These are phyloP conservation scores for Schizochytrium sp. DNA, from an alignment of 108 stramenopile genomes.

Conservation along the genomic window DNA sequence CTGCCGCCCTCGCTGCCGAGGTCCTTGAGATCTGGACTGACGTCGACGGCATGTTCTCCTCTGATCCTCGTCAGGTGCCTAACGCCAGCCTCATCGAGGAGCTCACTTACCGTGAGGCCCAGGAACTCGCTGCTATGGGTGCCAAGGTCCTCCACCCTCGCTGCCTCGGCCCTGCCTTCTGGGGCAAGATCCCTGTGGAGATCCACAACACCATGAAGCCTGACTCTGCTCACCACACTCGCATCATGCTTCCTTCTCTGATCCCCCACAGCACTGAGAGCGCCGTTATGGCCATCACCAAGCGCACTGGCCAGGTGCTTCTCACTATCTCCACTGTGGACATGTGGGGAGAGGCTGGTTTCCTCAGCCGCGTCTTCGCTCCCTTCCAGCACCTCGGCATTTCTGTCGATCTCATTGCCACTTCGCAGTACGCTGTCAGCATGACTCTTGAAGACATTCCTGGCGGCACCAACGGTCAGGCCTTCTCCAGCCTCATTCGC, in stretches of 20 bases:
- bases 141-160: slow-evolving; percentile 92
- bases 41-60: slow-evolving; percentile 95
- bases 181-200: slow-evolving; percentile 54
- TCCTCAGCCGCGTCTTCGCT: slow-evolving; percentile 88
- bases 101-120: slow-evolving; percentile 93
- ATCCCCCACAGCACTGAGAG: slow-evolving; percentile 27
- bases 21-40: slow-evolving; percentile 90
- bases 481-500: not conserved
- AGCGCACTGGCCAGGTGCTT: slow-evolving; percentile 86
- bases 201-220: slow-evolving; percentile 61
- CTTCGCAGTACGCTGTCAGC: slow-evolving; percentile 95
- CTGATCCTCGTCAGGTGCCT: slow-evolving; percentile 90
- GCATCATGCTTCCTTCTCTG: not conserved
- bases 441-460: slow-evolving; percentile 86
- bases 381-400: slow-evolving; percentile 91
- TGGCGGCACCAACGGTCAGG: slow-evolving; percentile 25
- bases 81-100: slow-evolving; percentile 85
- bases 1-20: not conserved
- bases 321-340: slow-evolving; percentile 86
- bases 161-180: slow-evolving; percentile 41
- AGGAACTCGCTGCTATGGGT: slow-evolving; percentile 98
- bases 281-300: slow-evolving; percentile 93
- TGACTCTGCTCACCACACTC: slow-evolving; percentile 30
- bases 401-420: slow-evolving; percentile 99
- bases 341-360: slow-evolving; percentile 98